Evolutionary conservation across 192 early-diverging fungal species (phyloP), one percentile per base, ranked within the genome.

Genomic region (Pilaira anomala): DNA sequence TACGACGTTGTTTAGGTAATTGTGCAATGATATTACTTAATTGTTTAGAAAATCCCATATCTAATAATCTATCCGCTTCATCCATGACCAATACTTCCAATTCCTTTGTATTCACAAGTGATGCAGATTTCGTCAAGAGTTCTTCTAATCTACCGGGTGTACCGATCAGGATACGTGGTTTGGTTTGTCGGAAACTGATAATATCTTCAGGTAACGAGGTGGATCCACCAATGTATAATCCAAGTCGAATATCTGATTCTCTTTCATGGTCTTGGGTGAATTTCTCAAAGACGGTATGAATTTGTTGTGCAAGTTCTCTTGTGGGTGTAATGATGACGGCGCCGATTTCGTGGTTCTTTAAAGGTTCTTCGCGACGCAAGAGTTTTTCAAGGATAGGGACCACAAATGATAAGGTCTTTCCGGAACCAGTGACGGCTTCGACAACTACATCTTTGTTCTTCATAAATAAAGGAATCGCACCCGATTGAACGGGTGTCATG

Each of bases 371-470:
- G 26, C 87, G 74, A 13, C 86, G 78, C 40, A 85, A 60, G 8
- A 97, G 80, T 69, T 95, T 92, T 68, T 97, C 94, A 18, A 99
- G 81, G 21, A 95, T 83, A 12, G 96, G 96, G 21, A 97, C 85
- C 2, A 95, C 78, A 76, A 97, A 98, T 6, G 93, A 76, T 7
- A 97, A 80, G 2, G 96, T 98, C 67, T 98, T 98, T 48, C 96
- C 96, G 0, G 96, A 98, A 12, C 96, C 96, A 2, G 96, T 98
- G 8, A 92, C 92, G 7, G 95, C 96, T 69, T 97, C 93, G 13
- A 97, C 94, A 4, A 99, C 90, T 0, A 99, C 95, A 76, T 99
- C 97, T 73, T 95, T 93, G 70, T 91, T 86, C 64, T 89, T 84
- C 74, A 94, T 75, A 66, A 98, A 95, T 21, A 92, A 82, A 7